Evolutionary conservation across 805 yeast genomes (phyloP), one percentile per base, ranked within the genome.

Genomic region (Clavispora carvajalis): DNA sequence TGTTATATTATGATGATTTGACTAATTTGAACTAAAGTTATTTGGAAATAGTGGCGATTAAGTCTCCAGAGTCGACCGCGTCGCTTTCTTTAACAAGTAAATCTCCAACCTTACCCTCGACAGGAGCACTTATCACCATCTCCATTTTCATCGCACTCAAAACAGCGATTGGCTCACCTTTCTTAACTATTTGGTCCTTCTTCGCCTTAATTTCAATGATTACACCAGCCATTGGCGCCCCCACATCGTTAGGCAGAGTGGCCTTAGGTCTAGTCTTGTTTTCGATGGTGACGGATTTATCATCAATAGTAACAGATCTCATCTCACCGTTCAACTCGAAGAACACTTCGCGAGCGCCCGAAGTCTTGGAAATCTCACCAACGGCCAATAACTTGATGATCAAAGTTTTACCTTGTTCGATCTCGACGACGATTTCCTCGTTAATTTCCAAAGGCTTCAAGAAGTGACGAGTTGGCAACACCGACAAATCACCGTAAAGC

Each of bases 161-260:
- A 19, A 91, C 95, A 46, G 95, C 95, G 49, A 91, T 65, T 24
- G 96, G 90, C 61, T 91, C 95, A 51, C 99, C 99, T 79, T 91
- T 91, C 78, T 87, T 88, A 51, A 93, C 95, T 50, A 83, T 84
- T 39, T 81, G 76, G 46, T 95, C 96, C 52, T 79, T 78, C 72
- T 88, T 86, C 48, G 89, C 88, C 60, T 95, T 86, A 40, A 90
- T 85, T 69, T 93, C 99, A 49, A 91, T 87, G 47, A 91, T 87
- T 49, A 90, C 97, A 72, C 99, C 99, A 31, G 98, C 95, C 98
- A 91, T 91, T 67, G 99, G 99, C 5, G 99, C 95, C 54, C 98
- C 98, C 48, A 93, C 82, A 54, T 93, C 96, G 59, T 82, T 84
- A 45, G 95, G 87, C 64, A 87, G 85, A 53, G 85, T 88, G 41